phyloP scores from a whole-genome alignment of 805 yeast genomes.

The Lipomyces orientalis region DNA sequence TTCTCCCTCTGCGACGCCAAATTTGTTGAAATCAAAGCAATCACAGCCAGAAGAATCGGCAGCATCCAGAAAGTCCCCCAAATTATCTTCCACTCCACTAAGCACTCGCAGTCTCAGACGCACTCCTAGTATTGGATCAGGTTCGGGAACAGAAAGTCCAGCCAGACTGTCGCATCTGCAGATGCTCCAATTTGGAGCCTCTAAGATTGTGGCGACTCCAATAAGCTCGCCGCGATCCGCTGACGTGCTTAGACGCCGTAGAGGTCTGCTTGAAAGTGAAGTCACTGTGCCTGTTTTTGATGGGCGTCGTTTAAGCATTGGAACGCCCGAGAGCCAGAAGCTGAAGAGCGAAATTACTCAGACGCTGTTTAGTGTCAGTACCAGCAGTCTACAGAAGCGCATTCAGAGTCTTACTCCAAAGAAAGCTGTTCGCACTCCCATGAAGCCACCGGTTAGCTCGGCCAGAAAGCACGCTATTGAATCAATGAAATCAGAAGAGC shows the following conservation, averaged over 20 bases:
- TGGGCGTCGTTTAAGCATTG: constrained; percentile 25
- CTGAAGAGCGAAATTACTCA: constrained; percentile 30
- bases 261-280: constrained; percentile 26
- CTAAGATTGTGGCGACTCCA: background rate
- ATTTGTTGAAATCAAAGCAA: background rate
- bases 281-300: constrained; percentile 13
- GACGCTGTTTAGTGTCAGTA: constrained; percentile 22
- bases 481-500: constrained; percentile 27
- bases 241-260: constrained; percentile 12
- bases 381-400: constrained; percentile 30
- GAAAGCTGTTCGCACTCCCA: constrained; percentile 28
- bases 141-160: constrained; percentile 4
- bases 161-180: background rate
- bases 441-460: constrained; percentile 17
- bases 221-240: constrained; percentile 22
- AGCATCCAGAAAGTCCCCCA: background rate
- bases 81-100: background rate
- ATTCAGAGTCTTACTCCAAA: constrained; percentile 35
- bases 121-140: background rate
- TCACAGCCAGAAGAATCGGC: background rate
- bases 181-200: background rate
- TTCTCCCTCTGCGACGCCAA: background rate
- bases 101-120: background rate
- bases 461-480: constrained; percentile 16
- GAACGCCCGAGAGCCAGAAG: constrained; percentile 33